Evolutionary conservation across 495 filamentous ascomycete species (phyloP).

Genomic region (Hypoxylon lienhwacheense): DNA sequence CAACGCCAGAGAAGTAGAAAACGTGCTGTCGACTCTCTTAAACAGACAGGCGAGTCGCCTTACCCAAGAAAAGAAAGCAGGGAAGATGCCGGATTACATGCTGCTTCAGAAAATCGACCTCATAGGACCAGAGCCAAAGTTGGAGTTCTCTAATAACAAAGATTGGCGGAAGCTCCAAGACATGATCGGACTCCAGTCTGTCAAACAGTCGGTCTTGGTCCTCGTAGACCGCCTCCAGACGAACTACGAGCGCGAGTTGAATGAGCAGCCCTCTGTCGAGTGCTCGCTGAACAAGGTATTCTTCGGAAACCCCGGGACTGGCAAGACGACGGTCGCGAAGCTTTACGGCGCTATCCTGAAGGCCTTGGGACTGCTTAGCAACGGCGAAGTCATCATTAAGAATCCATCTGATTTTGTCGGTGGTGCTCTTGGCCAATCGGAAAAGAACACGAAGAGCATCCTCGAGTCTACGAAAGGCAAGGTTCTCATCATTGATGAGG

Average conservation of each 20-base stretch:
- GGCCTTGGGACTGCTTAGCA: slow-evolving; percentile 60
- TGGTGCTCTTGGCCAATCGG: slow-evolving; percentile 62
- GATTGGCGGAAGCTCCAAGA: slow-evolving; percentile 63
- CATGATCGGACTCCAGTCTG: slow-evolving; percentile 61
- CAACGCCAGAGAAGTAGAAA: slow-evolving; percentile 71
- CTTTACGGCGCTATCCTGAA: slow-evolving; percentile 67
- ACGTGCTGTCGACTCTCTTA: slow-evolving; percentile 55
- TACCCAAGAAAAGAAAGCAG: slow-evolving; percentile 42
- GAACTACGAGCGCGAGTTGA: slow-evolving; percentile 62
- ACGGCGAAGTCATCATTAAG: slow-evolving; percentile 67
- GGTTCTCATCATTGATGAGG: slow-evolving; percentile 76
- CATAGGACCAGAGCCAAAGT: slow-evolving; percentile 65
- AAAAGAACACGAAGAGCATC: slow-evolving; percentile 71
- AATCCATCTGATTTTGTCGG: slow-evolving; percentile 78
- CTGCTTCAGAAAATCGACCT: slow-evolving; percentile 62
- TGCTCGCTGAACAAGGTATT: slow-evolving; percentile 69
- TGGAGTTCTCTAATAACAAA: slow-evolving; percentile 49
- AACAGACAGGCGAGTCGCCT: slow-evolving; percentile 61
- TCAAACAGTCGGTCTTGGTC: slow-evolving; percentile 62
- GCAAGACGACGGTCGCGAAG: slow-evolving; percentile 76
- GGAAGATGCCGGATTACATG: slow-evolving; percentile 50
- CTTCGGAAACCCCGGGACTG: slow-evolving; percentile 69
- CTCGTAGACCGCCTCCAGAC: slow-evolving; percentile 59
- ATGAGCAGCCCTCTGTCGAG: slow-evolving; percentile 57
- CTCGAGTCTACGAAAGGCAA: slow-evolving; percentile 67